A percentile compares a stretch with the other conserved stretches of the same genome.
Evolutionary conservation across 2,329 filamentous ascomycete genomes (phyloP).

Genomic region (Endothia cerciana): DNA sequence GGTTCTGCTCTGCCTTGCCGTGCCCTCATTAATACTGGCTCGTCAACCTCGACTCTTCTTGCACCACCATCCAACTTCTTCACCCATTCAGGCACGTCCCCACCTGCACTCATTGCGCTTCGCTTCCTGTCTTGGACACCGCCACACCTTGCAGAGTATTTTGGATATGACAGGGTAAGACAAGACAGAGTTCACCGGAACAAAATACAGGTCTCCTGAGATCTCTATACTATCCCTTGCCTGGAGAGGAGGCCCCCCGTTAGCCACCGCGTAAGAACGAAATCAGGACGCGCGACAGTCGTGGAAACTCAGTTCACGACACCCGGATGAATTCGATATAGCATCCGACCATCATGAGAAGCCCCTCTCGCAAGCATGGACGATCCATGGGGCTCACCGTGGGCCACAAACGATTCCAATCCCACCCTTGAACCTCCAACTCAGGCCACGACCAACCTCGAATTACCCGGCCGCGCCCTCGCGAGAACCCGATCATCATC

Average conservation of each 20-base stretch:
- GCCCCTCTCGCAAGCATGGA: constrained; percentile 52
- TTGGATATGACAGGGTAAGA: constrained; percentile 11
- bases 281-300: constrained; percentile 11
- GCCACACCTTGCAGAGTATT: neutral
- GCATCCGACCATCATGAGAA: constrained; percentile 30
- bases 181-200: neutral
- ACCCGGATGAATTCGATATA: constrained; percentile 23
- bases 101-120: neutral
- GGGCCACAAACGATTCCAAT: constrained; percentile 46
- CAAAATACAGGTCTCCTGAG: neutral
- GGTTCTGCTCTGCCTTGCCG: neutral
- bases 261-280: neutral
- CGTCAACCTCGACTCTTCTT: neutral
- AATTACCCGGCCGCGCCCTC: constrained; percentile 40
- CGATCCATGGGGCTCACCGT: constrained; percentile 67
- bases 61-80: neutral
- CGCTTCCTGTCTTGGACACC: constrained; percentile 3
- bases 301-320: constrained; percentile 22
- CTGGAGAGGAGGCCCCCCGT: neutral
- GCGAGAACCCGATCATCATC: constrained; percentile 35
- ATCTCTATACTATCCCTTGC: neutral
- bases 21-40: neutral
- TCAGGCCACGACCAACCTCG: constrained; percentile 40
- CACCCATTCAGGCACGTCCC: constrained; percentile 19
- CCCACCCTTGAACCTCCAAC: constrained; percentile 45